These are phyloP conservation scores for Colletotrichum truncatum DNA, from an alignment of 2,329 filamentous ascomycete species.

Conservation along the genomic window DNA sequence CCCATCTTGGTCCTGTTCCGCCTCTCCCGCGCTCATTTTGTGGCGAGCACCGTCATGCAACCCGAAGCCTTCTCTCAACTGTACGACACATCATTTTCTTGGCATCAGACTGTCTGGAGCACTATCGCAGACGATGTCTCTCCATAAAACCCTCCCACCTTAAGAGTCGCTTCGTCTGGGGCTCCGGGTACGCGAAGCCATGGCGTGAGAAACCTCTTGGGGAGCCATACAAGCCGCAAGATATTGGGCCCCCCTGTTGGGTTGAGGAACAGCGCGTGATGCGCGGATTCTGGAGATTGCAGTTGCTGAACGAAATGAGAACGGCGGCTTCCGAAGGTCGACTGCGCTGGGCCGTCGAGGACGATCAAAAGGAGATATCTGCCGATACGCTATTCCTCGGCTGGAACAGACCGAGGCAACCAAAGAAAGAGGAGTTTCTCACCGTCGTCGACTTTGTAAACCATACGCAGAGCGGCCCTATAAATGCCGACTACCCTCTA, in stretches of 20 bases:
- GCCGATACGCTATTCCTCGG: background rate
- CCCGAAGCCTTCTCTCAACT: background rate
- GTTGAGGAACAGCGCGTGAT: slow-evolving; percentile 19
- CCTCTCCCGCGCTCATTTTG: background rate
- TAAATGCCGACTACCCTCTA: background rate
- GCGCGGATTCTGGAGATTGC: slow-evolving; percentile 21
- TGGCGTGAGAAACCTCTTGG: background rate
- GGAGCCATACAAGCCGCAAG: background rate
- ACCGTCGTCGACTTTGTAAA: slow-evolving; percentile 11
- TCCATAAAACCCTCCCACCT: background rate
- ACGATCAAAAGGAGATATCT: background rate
- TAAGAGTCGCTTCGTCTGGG: background rate
- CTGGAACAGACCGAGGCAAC: slow-evolving; percentile 9
- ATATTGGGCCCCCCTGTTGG: background rate
- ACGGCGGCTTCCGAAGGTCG: background rate
- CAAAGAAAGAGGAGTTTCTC: slow-evolving; percentile 15
- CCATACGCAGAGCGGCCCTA: background rate
- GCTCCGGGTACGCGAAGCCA: background rate
- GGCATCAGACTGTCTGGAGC: background rate
- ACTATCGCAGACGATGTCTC: background rate
- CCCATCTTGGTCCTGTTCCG: background rate
- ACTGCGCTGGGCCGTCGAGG: background rate
- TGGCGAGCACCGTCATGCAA: background rate
- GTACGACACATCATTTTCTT: slow-evolving; percentile 2
- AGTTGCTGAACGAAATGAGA: slow-evolving; percentile 2